Base-by-base conservation (phyloP, 2,329 filamentous ascomycete genomes). In the Epicoccum sorghinum region DNA sequence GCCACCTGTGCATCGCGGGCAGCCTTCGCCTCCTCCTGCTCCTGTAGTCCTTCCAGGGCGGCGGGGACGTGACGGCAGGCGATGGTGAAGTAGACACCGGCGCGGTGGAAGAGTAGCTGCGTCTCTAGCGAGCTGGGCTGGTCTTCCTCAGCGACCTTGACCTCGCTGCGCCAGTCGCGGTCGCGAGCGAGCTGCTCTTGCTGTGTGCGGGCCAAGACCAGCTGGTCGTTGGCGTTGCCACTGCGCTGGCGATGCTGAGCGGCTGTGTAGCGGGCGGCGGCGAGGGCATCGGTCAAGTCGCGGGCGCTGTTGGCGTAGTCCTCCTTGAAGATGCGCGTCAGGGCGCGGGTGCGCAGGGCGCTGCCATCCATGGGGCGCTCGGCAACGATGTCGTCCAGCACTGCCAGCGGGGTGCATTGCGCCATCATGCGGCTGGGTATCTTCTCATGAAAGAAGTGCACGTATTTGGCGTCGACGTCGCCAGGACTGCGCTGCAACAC, bases 381-480 rank as follows among this genome's bases (percentile, higher is more conserved):
- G 10, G 79, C 76, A 55, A 93, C 87, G 51, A 93, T 85, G 33
- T 89, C 83, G 68, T 87, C 80, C 60, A 96, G 73, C 4, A 86
- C 81, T 47, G 83, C 77, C 52, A 93, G 74, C 58, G 84, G 87
- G 7, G 89, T 93, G 64, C 83, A 87, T 65, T 90, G 85, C 32
- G 86, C 88, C 70, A 95, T 78, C 70, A 89, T 86, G 37, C 88
- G 79, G 36, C 86, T 89, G 1, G 90, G 89, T 24, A 95, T 93
- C 82, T 93, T 95, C 75, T 96, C 90, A 75, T 93, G 90, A 73
- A 96, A 96, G 77, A 93, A 95, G 70, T 95, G 89, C n/a, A 95
- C 91, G 70, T 95, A 95, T 73, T 88, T 89, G 25, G 90, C 91
- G 67, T 95, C 89, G 38, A 80, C 75, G 67, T 92, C 86, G 45